Base-by-base conservation (phyloP, 108 stramenopile species). In the Cafeteria roenbergensis region DNA sequence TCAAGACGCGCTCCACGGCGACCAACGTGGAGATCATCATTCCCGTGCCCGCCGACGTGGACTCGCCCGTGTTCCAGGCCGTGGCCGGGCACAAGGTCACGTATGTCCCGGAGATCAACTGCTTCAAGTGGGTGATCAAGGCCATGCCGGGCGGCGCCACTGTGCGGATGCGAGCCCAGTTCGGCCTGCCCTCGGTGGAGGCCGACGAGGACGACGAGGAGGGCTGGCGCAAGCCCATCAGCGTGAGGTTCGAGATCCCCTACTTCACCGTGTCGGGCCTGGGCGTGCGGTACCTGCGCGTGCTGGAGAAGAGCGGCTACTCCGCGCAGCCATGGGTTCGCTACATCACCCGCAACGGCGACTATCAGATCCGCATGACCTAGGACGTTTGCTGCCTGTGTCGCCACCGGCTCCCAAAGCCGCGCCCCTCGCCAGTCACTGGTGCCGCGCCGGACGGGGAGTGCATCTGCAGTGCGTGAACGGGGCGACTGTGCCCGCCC, bases 11-110 rank as follows among this genome's bases (percentile, higher is more conserved):
- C 34, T 88, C 87, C 60, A 88, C 95, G 54, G 97, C 97, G 67
- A 99, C 95, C 83, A 94, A 94, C 73, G 97, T 99, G 27, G 95
- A 99, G 73, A 97, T 99, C 65, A 86, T 91, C 61, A 95, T 99
- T 51, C 95, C 97, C 0, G 97, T 99, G 1, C 97, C 97, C 30
- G 81, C 86, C 34, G 97, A 99, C 80, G 97, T 99, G 26, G 97
- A 99, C 73, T 88, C 89, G 66, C 97, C 97, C 0, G 85, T 87
- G 55, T 99, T 99, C 84, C 95, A 97, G 71, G 84, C 87, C 32
- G 81, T 77, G 33, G 89, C 95, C 42, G 97, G 97, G 22, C 90
- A 76, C 42, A 37, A 21, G 20, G 97, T 99, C 21, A 90, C 93
- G 2, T 99, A 99, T 71, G 75, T 95, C 25, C 97, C 97, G 4